Percentiles rank a stretch among this genome's conserved stretches.
phyloP scores from a whole-genome alignment of 345 rosid species.

The Syzygium oleosum region DNA sequence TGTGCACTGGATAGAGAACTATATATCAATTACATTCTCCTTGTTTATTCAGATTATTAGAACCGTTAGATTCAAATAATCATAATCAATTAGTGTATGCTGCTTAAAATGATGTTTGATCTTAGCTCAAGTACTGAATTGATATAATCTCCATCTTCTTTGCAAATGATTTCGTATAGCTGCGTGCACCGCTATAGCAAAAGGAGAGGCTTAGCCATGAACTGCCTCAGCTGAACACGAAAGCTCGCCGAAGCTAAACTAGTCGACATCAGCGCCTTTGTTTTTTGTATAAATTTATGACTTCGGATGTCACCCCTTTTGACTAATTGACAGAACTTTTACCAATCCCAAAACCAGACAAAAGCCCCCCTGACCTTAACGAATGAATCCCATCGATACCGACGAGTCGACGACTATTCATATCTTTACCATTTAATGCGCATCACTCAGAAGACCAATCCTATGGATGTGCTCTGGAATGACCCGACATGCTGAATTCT shows the following conservation, averaged over 20 bases:
- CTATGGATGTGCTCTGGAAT: background rate
- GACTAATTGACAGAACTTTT: background rate
- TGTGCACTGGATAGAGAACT: background rate
- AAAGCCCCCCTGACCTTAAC: background rate
- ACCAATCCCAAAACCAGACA: background rate
- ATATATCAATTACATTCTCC: background rate
- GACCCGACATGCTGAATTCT: background rate
- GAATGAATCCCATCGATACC: background rate
- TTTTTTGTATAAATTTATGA: background rate
- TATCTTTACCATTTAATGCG: background rate
- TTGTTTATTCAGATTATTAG: background rate
- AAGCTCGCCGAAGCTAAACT: background rate
- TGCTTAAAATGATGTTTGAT: no score
- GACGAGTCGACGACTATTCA: background rate
- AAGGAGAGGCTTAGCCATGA: background rate
- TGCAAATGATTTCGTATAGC: no score
- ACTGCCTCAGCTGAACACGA: background rate
- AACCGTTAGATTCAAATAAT: background rate
- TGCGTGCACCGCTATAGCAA: background rate
- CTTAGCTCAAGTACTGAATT: no score
- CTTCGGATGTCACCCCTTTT: background rate
- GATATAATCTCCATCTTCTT: no score
- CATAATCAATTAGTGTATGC: background rate
- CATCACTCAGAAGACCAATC: background rate
- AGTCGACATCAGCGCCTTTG: background rate